Base-by-base conservation (phyloP, 805 yeast genomes). In the Yarrowia divulgata region DNA sequence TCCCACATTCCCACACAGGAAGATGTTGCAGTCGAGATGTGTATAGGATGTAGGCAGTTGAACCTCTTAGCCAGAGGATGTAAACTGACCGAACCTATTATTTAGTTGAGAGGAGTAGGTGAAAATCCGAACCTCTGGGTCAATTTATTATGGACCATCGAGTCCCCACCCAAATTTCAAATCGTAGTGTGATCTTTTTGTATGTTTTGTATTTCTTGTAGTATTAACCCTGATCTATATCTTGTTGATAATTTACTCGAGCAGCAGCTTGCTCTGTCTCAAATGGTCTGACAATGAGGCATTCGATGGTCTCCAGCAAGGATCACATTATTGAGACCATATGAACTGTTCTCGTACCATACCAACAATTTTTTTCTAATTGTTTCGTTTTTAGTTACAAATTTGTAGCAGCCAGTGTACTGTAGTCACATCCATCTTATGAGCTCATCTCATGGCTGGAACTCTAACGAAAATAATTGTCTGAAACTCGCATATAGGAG, bases 21-120 rank as follows among this genome's bases (percentile, higher is more conserved):
- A 14, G 60, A 54, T 39, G 60, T 54, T 54, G 60, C 60, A 54
- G 60, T 54, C 60, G 60, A 54, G 60, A 54, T 54, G 60, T 54
- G 60, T 54, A 29, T 54, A 54, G 60, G 60, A 54, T 19, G 60
- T 54, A 54, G 60, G 60, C 60, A 54, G 60, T 54, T 23, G 60
- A 54, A 54, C 60, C 60, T 54, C 60, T 52, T 52, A 54, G 45
- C 60, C 35, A 54, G 60, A 39, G 60, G 60, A 54, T 14, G 58
- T 54, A 54, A 16, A 54, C 60, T 54, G 60, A 54, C 60, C 45
- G 60, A 54, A 54, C 60, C 60, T 54, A 54, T 54, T 37, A 18
- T 13, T 54, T 54, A 54, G 32, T 37, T 39, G 60, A 54, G 60
- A 54, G 60, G 60, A 54, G 60, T 54, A 54, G 60, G 60, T 39